Base-by-base conservation (phyloP, 345 rosid genomes). In the Populus deltoides region DNA sequence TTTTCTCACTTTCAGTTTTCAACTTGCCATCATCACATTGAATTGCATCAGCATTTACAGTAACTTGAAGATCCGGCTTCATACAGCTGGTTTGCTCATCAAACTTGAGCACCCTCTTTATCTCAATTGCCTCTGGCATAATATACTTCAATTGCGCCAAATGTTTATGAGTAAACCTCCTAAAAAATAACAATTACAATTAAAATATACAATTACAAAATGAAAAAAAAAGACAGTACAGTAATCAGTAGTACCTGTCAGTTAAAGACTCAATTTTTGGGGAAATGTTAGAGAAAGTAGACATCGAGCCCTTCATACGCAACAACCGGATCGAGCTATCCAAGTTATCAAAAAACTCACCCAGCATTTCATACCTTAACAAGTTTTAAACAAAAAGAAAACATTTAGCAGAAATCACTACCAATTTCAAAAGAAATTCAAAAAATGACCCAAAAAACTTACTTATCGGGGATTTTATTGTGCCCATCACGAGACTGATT, bases 21-120 rank as follows among this genome's bases (percentile, higher is more conserved):
- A 55, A 74, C 15, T 80, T 84, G 18, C 71, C 80, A 45, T 81
- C 87, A 15, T 82, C 89, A 20, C 53, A 80, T 27, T 78, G 82
- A 31, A 92, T 59, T 2, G 90, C 90, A 71, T 90, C 87, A 5
- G 83, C 84, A 35, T 88, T 86, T 15, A 97, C 62, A 31, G 89
- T 79, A 45, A 97, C 79, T 61, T 89, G 85, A 80, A 97, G 93
- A 79, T 92, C 94, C 4, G 98, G 97, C 85, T 90, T 92, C 95
- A 90, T 90, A 49, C 95, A 92, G 33, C 92, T 71, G 15, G 90
- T 88, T 68, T 63, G 77, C 85, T 97, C 98, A 80, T 97, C 94
- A 74, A 86, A 79, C 66, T 73, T 63, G 17, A 89, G 82, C 18
- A 90, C 79, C 78, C 81, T 89, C 86, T 84, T 94, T 6, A 94